Conservation (phyloP, 768 basidiomycete genomes). For the Cubamyces lactineus region DNA sequence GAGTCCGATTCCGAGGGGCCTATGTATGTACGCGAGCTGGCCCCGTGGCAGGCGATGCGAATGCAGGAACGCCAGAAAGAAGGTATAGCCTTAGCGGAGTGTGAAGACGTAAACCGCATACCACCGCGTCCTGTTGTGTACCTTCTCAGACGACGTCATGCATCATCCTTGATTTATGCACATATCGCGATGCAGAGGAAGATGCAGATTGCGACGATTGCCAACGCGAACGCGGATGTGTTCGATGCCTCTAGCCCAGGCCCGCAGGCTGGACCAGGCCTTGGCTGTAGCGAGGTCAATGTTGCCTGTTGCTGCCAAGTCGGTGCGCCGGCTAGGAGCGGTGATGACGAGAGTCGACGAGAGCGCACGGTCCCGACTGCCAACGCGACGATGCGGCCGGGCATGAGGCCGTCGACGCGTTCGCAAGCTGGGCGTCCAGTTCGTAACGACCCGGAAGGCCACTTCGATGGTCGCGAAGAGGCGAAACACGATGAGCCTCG, state of each 20-base stretch:
- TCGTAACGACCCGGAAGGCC: background rate
- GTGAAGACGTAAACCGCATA: constrained; percentile 10
- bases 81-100: constrained; percentile 12
- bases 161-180: background rate
- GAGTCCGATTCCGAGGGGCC: background rate
- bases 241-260: background rate
- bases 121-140: background rate
- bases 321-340: background rate
- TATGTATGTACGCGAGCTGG: background rate
- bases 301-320: background rate
- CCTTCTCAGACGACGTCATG: constrained; percentile 8
- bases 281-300: background rate
- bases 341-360: constrained; percentile 1
- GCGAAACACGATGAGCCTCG: background rate
- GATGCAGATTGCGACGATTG: background rate
- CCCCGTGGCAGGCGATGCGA: background rate
- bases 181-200: background rate
- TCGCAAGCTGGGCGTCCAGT: background rate
- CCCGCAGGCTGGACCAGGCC: no score
- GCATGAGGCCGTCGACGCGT: background rate
- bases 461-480: background rate
- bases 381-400: background rate
- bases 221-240: background rate
- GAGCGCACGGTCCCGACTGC: constrained; percentile 1
- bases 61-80: constrained; percentile 7